phyloP scores from a whole-genome alignment of 2,329 filamentous ascomycete genomes.

The Botrytis squamosa region DNA sequence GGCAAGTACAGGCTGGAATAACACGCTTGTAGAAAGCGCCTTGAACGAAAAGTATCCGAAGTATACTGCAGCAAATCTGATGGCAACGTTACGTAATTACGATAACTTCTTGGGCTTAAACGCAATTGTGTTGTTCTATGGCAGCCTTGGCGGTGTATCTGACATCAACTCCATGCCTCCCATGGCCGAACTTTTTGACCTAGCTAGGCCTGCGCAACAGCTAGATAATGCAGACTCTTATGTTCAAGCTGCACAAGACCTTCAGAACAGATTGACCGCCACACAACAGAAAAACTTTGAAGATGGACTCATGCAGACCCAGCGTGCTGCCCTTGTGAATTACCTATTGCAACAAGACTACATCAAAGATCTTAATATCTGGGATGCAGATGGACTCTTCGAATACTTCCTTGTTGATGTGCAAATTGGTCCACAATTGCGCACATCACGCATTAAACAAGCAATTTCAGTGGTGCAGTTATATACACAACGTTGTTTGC shows the following conservation, averaged over 20 bases:
- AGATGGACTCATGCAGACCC: not conserved
- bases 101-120: not conserved
- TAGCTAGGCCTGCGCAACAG: not conserved
- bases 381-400: constrained; percentile 36
- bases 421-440: constrained; percentile 35
- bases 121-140: not conserved
- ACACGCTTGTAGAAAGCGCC: not conserved
- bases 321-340: not conserved
- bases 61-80: not conserved
- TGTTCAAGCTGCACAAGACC: not conserved
- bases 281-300: not conserved
- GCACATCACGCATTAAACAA: constrained; percentile 40
- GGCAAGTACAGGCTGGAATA: not conserved
- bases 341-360: not conserved
- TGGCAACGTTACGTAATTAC: not conserved
- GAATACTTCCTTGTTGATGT: constrained; percentile 40
- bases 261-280: not conserved
- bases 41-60: not conserved
- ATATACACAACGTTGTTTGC: constrained; percentile 39
- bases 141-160: not conserved
- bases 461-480: constrained; percentile 38
- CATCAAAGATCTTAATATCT: constrained; percentile 12
- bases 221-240: not conserved
- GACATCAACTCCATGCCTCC: not conserved
- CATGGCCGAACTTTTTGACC: not conserved